Base-by-base conservation (phyloP, 2,329 filamentous ascomycete genomes). In the Ophiostoma ips region DNA sequence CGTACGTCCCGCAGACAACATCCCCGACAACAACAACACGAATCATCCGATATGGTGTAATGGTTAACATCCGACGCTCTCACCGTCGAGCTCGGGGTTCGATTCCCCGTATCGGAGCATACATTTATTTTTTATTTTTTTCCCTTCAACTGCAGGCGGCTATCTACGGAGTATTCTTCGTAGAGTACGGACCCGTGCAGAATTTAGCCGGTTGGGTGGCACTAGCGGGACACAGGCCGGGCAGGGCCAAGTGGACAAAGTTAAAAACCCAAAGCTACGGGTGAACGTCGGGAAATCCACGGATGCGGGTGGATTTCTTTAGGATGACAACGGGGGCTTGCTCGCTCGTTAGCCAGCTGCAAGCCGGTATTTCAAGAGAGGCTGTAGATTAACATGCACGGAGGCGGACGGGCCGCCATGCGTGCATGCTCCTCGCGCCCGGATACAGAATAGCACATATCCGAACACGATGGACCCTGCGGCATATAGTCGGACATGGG, bases 51-150 rank as follows among this genome's bases (percentile, higher is more conserved):
- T 45, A 45, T 45, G 43, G 43, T 45, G 43, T 45, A 45, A 45
- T 45, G 43, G 43, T 45, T 24, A 45, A 45, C 43, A 45, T 45
- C 43, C 43, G 43, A 45, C 43, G 43, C 43, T 45, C 43, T 45
- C 43, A 45, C 43, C 43, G 43, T 45, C 43, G 43, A 45, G 43
- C 43, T 45, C 43, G 43, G 43, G 43, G 43, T 45, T 45, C 43
- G 43, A 45, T 45, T 45, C 43, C 43, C 43, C 43, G 43, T 45
- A 45, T 45, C 43, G 43, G 43, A 45, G 43, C 43, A 45, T 19
- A 45, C 18, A 13, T 5, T 36, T 45, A 3, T 34, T 45, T 45
- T 45, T 45, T 45, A 8, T 28, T 28, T 28, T 28, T 28, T 28
- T n/a, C n/a, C n/a, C n/a, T n/a, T n/a, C n/a, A n/a, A n/a, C n/a